These are phyloP conservation scores for Retiboletus fuscus DNA, from an alignment of 1,284 basidiomycete genomes.

Conservation along the genomic window DNA sequence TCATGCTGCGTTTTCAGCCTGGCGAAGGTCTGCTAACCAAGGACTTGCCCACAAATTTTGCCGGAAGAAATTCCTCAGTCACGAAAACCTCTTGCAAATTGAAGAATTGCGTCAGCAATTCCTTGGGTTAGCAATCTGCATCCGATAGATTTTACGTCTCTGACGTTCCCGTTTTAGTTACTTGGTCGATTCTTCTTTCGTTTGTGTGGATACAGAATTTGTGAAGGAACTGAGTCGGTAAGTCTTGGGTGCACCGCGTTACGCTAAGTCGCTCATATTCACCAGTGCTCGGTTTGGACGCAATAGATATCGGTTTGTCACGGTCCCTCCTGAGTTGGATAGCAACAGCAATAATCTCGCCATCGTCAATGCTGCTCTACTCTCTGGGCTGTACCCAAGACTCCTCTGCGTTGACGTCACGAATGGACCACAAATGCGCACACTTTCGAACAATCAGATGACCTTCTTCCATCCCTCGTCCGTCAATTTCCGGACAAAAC, in stretches of 20 bases:
- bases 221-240: slow-evolving; percentile 81
- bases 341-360: slow-evolving; percentile 72
- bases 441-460: slow-evolving; percentile 88
- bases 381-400: slow-evolving; percentile 93
- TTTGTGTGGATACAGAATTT: slow-evolving; percentile 75
- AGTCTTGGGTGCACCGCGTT: slow-evolving; percentile 13
- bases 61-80: slow-evolving; percentile 85
- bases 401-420: slow-evolving; percentile 78
- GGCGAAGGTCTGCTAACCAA: slow-evolving; percentile 82
- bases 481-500: slow-evolving; percentile 81
- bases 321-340: slow-evolving; percentile 80
- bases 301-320: slow-evolving; percentile 81
- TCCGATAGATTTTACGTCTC: slow-evolving; percentile 3
- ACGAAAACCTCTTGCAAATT: slow-evolving; percentile 95
- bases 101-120: slow-evolving; percentile 97
- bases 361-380: slow-evolving; percentile 86
- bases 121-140: slow-evolving; percentile 65
- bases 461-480: slow-evolving; percentile 94
- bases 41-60: slow-evolving; percentile 81
- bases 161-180: slow-evolving; percentile 60
- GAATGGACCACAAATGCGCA: slow-evolving; percentile 75
- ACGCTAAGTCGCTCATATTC: slow-evolving; percentile 12
- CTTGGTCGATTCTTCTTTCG: slow-evolving; percentile 89
- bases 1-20: slow-evolving; percentile 90
- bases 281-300: slow-evolving; percentile 80